phyloP scores from a whole-genome alignment of 345 rosid genomes.

The Geranium rotundifolium region DNA sequence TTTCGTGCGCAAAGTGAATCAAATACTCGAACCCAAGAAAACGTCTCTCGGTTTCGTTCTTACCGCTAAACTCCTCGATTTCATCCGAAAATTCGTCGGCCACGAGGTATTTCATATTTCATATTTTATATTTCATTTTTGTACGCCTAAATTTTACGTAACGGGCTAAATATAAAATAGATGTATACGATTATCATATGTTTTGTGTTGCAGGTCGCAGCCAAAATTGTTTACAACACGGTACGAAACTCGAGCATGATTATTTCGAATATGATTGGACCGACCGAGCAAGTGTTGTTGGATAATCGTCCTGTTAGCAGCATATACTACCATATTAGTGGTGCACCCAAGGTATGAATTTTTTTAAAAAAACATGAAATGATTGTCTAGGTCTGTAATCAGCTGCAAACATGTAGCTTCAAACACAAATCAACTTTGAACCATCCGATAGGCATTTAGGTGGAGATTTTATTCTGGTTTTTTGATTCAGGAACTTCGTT shows the following conservation, averaged over 20 bases:
- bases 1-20: conserved; percentile 15
- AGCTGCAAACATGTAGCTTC: too few species aligned
- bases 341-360: too few species aligned
- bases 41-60: conserved; percentile 22
- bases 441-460: too few species aligned
- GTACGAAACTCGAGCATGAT: conserved; percentile 41
- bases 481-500: too few species aligned
- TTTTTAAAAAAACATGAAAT: too few species aligned
- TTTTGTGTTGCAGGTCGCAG: conserved; percentile 15
- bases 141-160: too few species aligned
- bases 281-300: conserved; percentile 30
- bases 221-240: conserved; percentile 24
- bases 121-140: not conserved
- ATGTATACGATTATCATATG: too few species aligned
- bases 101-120: conserved; percentile 18
- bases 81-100: conserved; percentile 20
- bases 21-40: conserved; percentile 17
- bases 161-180: too few species aligned
- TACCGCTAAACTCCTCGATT: conserved; percentile 17
- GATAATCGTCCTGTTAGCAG: conserved; percentile 38
- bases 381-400: too few species aligned
- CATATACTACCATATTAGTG: conserved; percentile 29
- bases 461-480: too few species aligned
- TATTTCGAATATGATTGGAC: conserved; percentile 39
- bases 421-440: too few species aligned